phyloP scores from a whole-genome alignment of 495 filamentous ascomycete species.

The Umbilicaria muhlenbergii region DNA sequence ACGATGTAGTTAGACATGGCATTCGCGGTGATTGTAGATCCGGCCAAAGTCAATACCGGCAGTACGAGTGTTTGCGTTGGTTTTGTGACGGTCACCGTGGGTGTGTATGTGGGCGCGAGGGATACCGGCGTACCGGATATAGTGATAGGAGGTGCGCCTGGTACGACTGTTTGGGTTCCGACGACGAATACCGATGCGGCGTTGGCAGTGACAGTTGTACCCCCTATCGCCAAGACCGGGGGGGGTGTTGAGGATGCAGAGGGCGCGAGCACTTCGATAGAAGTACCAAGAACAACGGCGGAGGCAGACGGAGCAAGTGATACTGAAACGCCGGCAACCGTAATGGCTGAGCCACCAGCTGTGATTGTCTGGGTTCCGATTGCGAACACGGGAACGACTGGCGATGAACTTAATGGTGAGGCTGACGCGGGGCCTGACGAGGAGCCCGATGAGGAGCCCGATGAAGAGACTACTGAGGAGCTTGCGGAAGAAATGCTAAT shows the following conservation, averaged over 20 bases:
- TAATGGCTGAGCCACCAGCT: neutral
- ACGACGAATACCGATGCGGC: neutral
- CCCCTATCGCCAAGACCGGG: neutral
- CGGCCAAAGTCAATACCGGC: constrained; percentile 2
- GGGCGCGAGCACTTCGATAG: neutral
- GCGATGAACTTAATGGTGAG: too few relatives aligned
- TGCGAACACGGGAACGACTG: neutral
- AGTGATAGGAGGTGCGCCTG: neutral
- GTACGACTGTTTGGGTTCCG: constrained; percentile 1
- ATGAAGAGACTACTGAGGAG: too few relatives aligned
- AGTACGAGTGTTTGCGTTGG: neutral
- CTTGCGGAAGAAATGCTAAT: too few relatives aligned
- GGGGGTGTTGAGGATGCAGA: neutral
- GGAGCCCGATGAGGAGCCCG: too few relatives aligned
- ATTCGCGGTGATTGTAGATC: constrained; percentile 4
- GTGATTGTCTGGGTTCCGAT: neutral
- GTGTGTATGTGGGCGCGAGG: neutral
- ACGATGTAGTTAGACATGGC: neutral
- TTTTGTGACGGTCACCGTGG: neutral
- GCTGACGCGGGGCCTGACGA: too few relatives aligned
- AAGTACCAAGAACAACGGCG: neutral
- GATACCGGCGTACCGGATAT: constrained; percentile 2
- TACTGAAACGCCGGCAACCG: neutral
- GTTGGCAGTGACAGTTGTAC: neutral
- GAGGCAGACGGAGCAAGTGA: neutral